Conservation (phyloP, 768 basidiomycete species). For the Hortiboletus flavorubellus region DNA sequence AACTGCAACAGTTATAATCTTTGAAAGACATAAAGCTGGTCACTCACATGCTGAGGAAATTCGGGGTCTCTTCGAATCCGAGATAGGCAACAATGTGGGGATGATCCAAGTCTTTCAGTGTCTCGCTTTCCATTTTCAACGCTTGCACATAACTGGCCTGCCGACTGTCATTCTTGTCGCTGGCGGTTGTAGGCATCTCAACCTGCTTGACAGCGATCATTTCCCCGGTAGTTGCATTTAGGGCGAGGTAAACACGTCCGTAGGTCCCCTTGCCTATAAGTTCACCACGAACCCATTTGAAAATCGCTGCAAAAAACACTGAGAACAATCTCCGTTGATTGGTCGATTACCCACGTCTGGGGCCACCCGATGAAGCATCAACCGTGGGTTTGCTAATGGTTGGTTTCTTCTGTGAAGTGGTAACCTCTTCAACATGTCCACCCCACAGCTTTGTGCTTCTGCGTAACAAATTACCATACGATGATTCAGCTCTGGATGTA, state of each 20-base stretch:
- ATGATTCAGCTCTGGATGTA: constrained; percentile 55
- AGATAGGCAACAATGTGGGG: constrained; percentile 97
- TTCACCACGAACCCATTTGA: constrained; percentile 98
- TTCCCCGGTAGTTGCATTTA: constrained; percentile 95
- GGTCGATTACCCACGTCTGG: constrained; percentile 55
- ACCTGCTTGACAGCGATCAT: constrained; percentile 99
- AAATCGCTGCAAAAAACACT: constrained; percentile 56
- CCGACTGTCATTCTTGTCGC: constrained; percentile 85
- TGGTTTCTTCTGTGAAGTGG: constrained; percentile 61
- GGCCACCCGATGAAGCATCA: constrained; percentile 60
- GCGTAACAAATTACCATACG: constrained; percentile 54
- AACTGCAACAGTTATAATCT: constrained; percentile 47
- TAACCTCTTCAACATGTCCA: constrained; percentile 89
- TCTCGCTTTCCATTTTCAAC: constrained; percentile 92
- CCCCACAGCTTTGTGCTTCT: constrained; percentile 97
- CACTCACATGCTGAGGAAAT: constrained; percentile 88
- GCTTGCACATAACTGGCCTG: constrained; percentile 87
- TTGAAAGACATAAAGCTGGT: not conserved
- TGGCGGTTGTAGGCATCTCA: constrained; percentile 86
- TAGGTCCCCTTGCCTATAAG: constrained; percentile 97
- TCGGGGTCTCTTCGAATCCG: constrained; percentile 87
- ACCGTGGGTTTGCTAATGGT: constrained; percentile 41
- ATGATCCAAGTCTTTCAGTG: constrained; percentile 94
- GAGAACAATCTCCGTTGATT: constrained; percentile 15
- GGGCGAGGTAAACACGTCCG: constrained; percentile 91